Conservation (phyloP, 1,139 yeast genomes). For the Candida sp. region DNA sequence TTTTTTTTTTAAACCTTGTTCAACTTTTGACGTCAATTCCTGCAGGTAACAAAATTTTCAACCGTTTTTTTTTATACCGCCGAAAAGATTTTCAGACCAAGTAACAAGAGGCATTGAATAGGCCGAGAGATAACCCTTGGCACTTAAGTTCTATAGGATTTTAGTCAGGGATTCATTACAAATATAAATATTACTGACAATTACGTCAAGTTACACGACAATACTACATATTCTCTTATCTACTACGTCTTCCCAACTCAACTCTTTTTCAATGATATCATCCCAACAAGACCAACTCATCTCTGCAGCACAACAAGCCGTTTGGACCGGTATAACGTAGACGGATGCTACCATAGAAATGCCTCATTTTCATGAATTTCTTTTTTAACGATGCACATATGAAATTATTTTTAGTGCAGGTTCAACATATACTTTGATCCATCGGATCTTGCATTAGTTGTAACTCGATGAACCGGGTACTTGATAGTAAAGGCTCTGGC, state of each 20-base stretch:
- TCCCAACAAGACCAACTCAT: neutral
- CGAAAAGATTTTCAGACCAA: neutral
- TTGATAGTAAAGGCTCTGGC: neutral
- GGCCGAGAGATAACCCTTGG: too few relatives aligned
- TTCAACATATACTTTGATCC: neutral
- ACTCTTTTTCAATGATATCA: neutral
- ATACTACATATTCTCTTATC: neutral
- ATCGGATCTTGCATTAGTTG: neutral
- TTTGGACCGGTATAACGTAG: neutral
- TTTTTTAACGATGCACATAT: neutral
- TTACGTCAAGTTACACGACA: neutral
- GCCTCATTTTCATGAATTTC: neutral
- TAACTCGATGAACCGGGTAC: neutral
- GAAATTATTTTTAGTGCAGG: neutral
- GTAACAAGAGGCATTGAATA: too few relatives aligned
- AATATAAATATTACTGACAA: neutral
- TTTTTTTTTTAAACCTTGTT: neutral
- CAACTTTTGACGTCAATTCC: neutral
- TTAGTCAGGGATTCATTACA: too few relatives aligned
- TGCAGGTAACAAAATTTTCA: neutral
- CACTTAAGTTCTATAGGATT: too few relatives aligned
- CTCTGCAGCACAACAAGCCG: neutral
- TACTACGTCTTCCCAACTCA: neutral
- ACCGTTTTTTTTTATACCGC: neutral
- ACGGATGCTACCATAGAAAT: neutral